Evolutionary conservation across 1,139 yeast genomes (phyloP).

Genomic region (Geotrichum carabidarum): DNA sequence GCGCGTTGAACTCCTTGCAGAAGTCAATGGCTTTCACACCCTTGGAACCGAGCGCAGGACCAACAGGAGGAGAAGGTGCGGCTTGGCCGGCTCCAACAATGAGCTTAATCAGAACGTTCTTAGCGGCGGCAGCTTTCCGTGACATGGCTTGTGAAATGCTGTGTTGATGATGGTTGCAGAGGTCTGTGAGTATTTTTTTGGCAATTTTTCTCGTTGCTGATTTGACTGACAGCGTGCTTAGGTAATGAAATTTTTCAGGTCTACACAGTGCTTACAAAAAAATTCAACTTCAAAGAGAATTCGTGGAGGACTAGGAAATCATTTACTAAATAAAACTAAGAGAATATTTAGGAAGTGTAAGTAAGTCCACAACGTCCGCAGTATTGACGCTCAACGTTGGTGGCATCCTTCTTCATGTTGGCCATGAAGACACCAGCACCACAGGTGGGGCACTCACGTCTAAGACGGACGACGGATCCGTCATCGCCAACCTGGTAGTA

Average conservation of each 20-base stretch:
- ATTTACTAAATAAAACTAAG: background rate
- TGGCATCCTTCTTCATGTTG: constrained; percentile 91
- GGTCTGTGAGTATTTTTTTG: background rate
- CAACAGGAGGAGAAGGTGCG: constrained; percentile 98
- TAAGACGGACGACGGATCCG: constrained; percentile 97
- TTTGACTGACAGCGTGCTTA: constrained; percentile 3
- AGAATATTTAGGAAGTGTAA: constrained; percentile 38
- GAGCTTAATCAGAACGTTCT: constrained; percentile 65
- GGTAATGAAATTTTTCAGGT: background rate
- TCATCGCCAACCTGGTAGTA: constrained; percentile 99
- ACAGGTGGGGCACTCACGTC: constrained; percentile 98
- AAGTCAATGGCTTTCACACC: constrained; percentile 98
- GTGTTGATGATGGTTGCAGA: constrained; percentile 1
- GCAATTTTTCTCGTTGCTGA: constrained; percentile 1
- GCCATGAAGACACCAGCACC: constrained; percentile 99
- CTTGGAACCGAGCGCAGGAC: constrained; percentile 97
- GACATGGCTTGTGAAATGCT: constrained; percentile 12
- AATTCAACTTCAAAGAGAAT: background rate
- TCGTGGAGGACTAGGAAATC: background rate
- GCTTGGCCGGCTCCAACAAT: constrained; percentile 99
- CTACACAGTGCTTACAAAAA: background rate
- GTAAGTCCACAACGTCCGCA: constrained; percentile 99
- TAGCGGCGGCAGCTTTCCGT: constrained; percentile 25
- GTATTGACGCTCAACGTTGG: constrained; percentile 98
- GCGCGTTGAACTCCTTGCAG: constrained; percentile 96